These are phyloP conservation scores for Plectranthus barbatus DNA, from an alignment of 257 asterid species.

Conservation along the genomic window DNA sequence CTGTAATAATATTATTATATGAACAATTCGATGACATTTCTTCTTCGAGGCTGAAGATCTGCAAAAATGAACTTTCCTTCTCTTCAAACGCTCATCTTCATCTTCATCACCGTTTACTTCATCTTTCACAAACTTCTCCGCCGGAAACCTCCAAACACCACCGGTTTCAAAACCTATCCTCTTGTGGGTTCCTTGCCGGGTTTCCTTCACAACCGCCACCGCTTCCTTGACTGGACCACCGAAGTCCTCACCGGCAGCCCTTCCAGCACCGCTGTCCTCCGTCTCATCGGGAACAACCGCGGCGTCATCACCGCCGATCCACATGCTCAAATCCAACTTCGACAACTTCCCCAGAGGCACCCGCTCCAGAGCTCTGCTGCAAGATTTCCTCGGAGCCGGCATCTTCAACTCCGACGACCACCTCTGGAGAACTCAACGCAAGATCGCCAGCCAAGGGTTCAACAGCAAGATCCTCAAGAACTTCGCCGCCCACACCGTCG, in stretches of 20 bases:
- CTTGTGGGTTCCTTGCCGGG: slow-evolving; percentile 63
- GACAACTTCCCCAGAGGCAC: slow-evolving; percentile 73
- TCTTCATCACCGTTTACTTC: background rate
- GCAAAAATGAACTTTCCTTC: no score
- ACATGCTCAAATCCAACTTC: slow-evolving; percentile 66
- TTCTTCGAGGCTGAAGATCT: no score
- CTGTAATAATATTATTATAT: no score
- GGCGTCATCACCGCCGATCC: slow-evolving; percentile 79
- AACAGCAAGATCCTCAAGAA: slow-evolving; percentile 71
- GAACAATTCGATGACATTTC: no score
- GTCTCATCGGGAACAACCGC: slow-evolving; percentile 55
- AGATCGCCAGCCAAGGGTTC: slow-evolving; percentile 83
- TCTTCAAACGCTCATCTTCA: no score
- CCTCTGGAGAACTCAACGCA: slow-evolving; percentile 62
- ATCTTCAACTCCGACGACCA: slow-evolving; percentile 74
- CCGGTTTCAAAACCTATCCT: slow-evolving; percentile 60
- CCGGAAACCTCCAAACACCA: background rate
- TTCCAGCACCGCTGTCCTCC: slow-evolving; percentile 54
- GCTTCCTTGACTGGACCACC: slow-evolving; percentile 76
- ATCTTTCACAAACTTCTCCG: background rate
- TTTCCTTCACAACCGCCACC: slow-evolving; percentile 74
- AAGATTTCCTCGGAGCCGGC: slow-evolving; percentile 75
- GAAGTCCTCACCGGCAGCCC: slow-evolving; percentile 42
- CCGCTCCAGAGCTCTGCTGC: slow-evolving; percentile 39
- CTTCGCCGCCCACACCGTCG: slow-evolving; percentile 57